Evolutionary conservation across 2,329 filamentous ascomycete species (phyloP), one percentile per base, ranked within the genome.

Genomic region (Myriosclerotinia duriaeana): DNA sequence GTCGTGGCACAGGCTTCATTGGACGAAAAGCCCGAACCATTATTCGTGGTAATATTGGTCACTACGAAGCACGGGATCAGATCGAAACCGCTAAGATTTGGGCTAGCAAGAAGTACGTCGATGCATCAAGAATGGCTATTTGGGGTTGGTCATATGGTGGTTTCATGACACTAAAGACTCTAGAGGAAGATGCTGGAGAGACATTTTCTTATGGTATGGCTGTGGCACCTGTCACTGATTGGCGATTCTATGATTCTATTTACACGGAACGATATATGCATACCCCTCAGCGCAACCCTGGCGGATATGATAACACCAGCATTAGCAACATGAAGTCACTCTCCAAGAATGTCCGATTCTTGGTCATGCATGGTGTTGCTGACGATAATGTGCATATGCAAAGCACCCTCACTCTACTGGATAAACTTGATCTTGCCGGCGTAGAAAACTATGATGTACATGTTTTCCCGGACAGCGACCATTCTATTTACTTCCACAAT

Each of bases 71-170:
- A 0, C 83, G 87, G 50, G 95, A 98, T 77, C 95, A 99, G 78
- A 98, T 99, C 71, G 90, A 89, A 36, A 90, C 93, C 0, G 95
- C 91, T 4, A 90, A 93, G 78, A 86, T 90, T 71, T 98, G 92
- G 88, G 89, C 90, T 0, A 80, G 82, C 48, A 94, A 92, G 76
- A 79, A 84, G 17, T 98, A 99, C 77, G 89, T 97, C 17, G 96
- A 99, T 76, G 82, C 85, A 36, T 83, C 87, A 8, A 87, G 91
- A 65, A 86, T 99, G 72, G 93, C 93, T 26, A 96, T 99, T 75
- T 99, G 95, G 95, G 95, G 95, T 58, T 99, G 95, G 95, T 96
- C 92, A 70, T 99, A 95, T 75, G 95, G 95, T 67, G 95, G 95
- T 14, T 99, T 96, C 82, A 91, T 91, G 82, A 92, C 95, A 7